phyloP scores from a whole-genome alignment of 495 filamentous ascomycete genomes.

The Neurospora discreta region DNA sequence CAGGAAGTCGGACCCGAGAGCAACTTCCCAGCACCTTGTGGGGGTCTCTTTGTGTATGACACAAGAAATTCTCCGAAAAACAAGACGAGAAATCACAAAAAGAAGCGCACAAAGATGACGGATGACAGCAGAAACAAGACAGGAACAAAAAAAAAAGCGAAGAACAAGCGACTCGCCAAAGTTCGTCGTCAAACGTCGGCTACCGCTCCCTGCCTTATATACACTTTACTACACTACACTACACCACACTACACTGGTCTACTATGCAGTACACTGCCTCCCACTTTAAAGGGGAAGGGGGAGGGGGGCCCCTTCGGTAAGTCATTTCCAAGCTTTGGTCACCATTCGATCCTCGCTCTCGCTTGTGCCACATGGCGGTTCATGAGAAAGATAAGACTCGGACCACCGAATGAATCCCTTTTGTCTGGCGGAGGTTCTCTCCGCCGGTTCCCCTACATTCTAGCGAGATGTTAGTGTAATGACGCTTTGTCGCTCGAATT shows the following conservation, averaged over 20 bases:
- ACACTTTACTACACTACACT: too few relatives aligned
- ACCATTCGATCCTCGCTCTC: background rate
- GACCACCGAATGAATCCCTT: background rate
- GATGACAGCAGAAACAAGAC: background rate
- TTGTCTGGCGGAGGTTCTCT: too few relatives aligned
- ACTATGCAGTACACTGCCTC: too few relatives aligned
- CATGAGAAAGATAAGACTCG: background rate
- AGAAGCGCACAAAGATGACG: too few relatives aligned
- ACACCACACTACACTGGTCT: too few relatives aligned
- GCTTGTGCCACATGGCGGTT: background rate
- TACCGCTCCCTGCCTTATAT: background rate
- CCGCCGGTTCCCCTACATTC: too few relatives aligned
- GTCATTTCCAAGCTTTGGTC: background rate
- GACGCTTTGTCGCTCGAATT: background rate
- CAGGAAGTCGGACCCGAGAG: too few relatives aligned
- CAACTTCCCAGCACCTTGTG: too few relatives aligned
- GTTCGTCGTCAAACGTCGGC: background rate
- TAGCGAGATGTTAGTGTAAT: background rate
- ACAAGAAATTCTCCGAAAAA: background rate
- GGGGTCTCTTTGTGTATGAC: too few relatives aligned
- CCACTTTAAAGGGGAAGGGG: background rate
- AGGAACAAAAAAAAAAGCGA: background rate
- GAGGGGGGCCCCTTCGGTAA: background rate
- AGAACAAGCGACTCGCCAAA: background rate
- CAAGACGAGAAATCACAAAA: background rate